Evolutionary conservation across 2,329 filamentous ascomycete genomes (phyloP), one percentile per base, ranked within the genome.

Genomic region (Gnomoniopsis smithogilvyi): DNA sequence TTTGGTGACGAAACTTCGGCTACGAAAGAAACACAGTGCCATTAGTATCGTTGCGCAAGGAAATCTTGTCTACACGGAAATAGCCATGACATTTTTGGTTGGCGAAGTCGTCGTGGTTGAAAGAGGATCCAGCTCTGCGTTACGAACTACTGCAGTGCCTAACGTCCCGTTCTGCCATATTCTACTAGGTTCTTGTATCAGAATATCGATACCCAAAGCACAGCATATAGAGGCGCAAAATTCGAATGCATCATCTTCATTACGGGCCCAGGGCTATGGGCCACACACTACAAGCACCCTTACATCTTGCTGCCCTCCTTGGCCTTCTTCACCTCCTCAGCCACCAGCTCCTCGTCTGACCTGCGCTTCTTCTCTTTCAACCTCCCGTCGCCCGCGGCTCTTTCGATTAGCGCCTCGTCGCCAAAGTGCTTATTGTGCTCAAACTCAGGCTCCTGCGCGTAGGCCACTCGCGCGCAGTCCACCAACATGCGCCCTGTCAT

Each of bases 401-500:
- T 68, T 49, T 75, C 67, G 51, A 86, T 83, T 38, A 85, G 73
- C 6, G 69, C 67, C 67, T 80, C 77, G 65, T 86, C 83, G 6
- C 83, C 83, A 66, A 76, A 79, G 55, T 77, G 73, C 3, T 69
- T 66, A 56, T 84, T 85, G 64, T 85, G 81, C 76, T 96, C 91
- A 72, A 96, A 96, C 70, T 92, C 89, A 3, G 94, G 94, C 69
- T 91, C 85, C 74, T 89, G 83, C 2, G 76, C 88, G 71, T 95
- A 98, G 21, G 93, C 94, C 19, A 96, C 81, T 63, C 91, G 80
- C 36, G 94, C 93, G 4, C 90, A 89, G 74, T 98, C 94, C 6
- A 97, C 91, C 56, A 97, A 72, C 56, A 98, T 94, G 54, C 92
- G 80, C 2, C 92, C 94, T 55, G 94, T 98, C 91, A 98, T 94